Evolutionary conservation across 495 filamentous ascomycete species (phyloP), one percentile per base, ranked within the genome.

Genomic region (Penicillium diatomitis): DNA sequence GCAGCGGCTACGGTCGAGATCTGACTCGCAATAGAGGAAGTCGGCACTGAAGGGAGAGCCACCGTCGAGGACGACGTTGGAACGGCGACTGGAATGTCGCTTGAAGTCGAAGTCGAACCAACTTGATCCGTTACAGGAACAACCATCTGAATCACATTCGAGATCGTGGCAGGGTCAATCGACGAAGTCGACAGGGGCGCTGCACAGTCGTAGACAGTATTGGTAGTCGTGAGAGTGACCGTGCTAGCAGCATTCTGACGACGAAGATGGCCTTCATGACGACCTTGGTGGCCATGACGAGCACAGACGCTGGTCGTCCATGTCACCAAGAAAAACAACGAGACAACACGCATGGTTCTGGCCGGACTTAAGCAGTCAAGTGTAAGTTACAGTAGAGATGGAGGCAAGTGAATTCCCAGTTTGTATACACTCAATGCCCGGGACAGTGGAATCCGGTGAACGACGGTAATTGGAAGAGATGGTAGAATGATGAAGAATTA

Each of bases 271-370:
- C 52, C 55, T 27, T 63, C 39, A 4, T 49, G 45, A 5, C 38
- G 51, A 28, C 31, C 45, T 9, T 44, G 45, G 44, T 52, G 29
- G 29, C 46, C 45, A 40, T 48, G 50, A 29, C 45, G 52, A 46
- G 65, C 60, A 1, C 63, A 29, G 10, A 58, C 34, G 54, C 60
- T 51, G 34, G 52, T 57, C 44, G 60, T 50, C 8, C 65, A 43
- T 2, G 20, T 20, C 20, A 20, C 20, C 2, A 20, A 20, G 1
- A 20, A 20, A 20, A 20, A 20, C 20, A 20, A 20, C 20, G 20
- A 20, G 20, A 20, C 20, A 20, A 20, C 20, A 20, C 20, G 20
- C 20, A 20, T 20, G 20, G 1, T 20, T 20, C 20, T 20, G 20
- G 20, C 20, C 20, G 20, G 20, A 20, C 2, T 20, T 20, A 20